phyloP scores from a whole-genome alignment of 2,329 filamentous ascomycete species.

The Shiraia sp. region DNA sequence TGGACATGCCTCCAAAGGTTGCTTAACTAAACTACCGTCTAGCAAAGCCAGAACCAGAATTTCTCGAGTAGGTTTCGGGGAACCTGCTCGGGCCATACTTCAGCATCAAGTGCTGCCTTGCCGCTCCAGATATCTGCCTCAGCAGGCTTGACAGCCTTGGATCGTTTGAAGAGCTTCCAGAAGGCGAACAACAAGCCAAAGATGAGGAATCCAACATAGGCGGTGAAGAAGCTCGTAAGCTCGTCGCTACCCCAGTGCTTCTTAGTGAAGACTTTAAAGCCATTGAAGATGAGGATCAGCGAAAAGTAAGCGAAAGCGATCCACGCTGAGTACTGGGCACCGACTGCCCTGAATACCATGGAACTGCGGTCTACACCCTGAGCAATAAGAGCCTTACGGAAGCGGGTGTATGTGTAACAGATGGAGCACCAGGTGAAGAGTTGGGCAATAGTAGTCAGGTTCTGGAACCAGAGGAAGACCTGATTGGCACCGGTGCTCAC shows the following conservation, averaged over 20 bases:
- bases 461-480: slow-evolving; percentile 71
- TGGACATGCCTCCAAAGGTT: neutral
- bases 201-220: slow-evolving; percentile 51
- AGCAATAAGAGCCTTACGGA: slow-evolving; percentile 50
- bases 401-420: slow-evolving; percentile 62
- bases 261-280: slow-evolving; percentile 61
- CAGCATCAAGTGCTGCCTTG: slow-evolving; percentile 52
- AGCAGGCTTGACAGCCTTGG: slow-evolving; percentile 51
- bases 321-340: slow-evolving; percentile 61
- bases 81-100: slow-evolving; percentile 49
- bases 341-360: slow-evolving; percentile 55
- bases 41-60: slow-evolving; percentile 55
- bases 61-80: slow-evolving; percentile 52
- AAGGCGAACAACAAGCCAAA: slow-evolving; percentile 56
- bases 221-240: slow-evolving; percentile 55
- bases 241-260: slow-evolving; percentile 43
- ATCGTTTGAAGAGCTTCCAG: slow-evolving; percentile 70
- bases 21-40: no score
- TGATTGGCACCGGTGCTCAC: slow-evolving; percentile 50
- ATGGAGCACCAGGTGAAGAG: slow-evolving; percentile 60
- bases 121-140: slow-evolving; percentile 53
- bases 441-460: slow-evolving; percentile 64
- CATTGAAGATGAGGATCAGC: slow-evolving; percentile 63
- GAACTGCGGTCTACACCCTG: slow-evolving; percentile 60
- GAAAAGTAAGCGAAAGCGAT: slow-evolving; percentile 62